Evolutionary conservation across 1,139 yeast species (phyloP), one percentile per base, ranked within the genome.

Genomic region (Yamadazyma epiphylla): DNA sequence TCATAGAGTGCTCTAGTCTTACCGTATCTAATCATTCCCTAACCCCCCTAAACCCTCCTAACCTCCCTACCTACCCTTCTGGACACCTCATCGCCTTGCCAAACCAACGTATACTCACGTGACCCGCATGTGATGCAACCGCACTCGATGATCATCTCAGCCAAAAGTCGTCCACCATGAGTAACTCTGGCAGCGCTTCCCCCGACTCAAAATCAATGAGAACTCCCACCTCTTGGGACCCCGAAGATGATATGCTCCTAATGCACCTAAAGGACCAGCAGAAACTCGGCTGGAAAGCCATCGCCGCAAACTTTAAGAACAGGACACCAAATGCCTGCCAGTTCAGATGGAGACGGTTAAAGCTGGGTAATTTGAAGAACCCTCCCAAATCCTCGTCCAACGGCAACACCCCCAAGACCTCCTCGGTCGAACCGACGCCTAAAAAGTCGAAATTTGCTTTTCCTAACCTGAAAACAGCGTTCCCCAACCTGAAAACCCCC

Each of bases 251-350:
- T 47, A 58, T 76, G 24, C 59, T 80, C 27, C 59, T 81, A 36
- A 72, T 83, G 64, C 84, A 79, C 51, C 60, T 81, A 46, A 80
- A 81, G 49, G 89, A 81, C 52, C 74, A 71, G 35, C 82, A 77
- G 49, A 79, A 79, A 48, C 60, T 80, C 39, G 88, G 88, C 0
- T 80, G 89, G 89, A 79, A 80, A 53, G 87, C 80, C 42, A 80
- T 81, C 31, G 80, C 87, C 8, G 66, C 75, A 32, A 76, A 80
- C 46, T 81, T 80, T 53, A 66, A 64, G 31, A 76, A 77, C 51
- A 61, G 89, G 54, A 81, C 88, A 1, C 84, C 87, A 24, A 81
- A 81, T 47, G 88, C 88, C 4, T 81, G 88, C 43, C 89, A 81
- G 54, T 81, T 81, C 46, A 67, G 89, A 48, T 81, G 89, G 89